Evolutionary conservation across 2,329 filamentous ascomycete genomes (phyloP), one percentile per base, ranked within the genome.

Genomic region (Trichophyton rubrum): DNA sequence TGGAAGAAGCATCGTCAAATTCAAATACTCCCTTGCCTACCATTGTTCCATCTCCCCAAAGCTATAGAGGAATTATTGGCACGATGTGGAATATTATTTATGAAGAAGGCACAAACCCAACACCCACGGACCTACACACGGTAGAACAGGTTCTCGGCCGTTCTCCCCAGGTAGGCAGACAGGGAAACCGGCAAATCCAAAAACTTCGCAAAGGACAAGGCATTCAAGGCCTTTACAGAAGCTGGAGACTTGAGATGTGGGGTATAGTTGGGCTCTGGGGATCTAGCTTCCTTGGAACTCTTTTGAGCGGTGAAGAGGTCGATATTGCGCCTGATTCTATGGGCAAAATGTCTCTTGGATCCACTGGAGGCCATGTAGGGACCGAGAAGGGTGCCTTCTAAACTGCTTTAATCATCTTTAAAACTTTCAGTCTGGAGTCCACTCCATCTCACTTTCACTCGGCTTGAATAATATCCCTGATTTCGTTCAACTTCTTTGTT

Each of bases 81-180:
- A 96, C 92, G 1, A 91, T 96, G 82, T 92, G 90, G 79, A 83
- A 83, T 62, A 93, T 99, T 63, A 81, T 88, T 0, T 81, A 86
- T 40, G 88, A 95, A 67, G 93, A 99, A 72, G 93, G 93, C 6
- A 76, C 71, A 15, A 69, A 70, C 59, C 56, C 74, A 17, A 69
- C 67, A 3, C 66, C 69, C 22, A 79, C 78, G 62, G 77, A 83
- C 7, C 73, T 79, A 9, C 71, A 75, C 68, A 15, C 62, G 71
- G 24, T 69, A 72, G 64, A 70, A 68, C 33, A 72, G 65, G 72
- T 79, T 41, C 67, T 76, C 57, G 66, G 72, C 56, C 65, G 68
- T 61, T 62, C 73, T 15, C 62, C 68, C 62, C 69, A 40, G 65
- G 59, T 51, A 71, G 69, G 62, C 71, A 71, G 61, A 68, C 64